Evolutionary conservation across 495 filamentous ascomycete species (phyloP).

Genomic region (Trichocladium antarcticum): DNA sequence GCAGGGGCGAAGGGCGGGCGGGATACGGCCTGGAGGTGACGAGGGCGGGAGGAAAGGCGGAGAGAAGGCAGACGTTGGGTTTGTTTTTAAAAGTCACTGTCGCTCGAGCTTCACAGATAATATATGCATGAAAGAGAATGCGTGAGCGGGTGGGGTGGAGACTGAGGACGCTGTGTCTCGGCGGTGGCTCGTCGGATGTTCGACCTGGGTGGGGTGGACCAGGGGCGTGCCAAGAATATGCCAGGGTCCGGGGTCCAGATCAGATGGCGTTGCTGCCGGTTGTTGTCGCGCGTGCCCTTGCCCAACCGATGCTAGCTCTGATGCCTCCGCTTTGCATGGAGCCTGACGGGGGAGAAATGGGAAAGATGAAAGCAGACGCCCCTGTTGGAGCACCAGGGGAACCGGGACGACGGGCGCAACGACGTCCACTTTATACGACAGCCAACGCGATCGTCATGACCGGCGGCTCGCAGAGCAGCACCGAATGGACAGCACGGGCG

Average conservation of each 20-base stretch:
- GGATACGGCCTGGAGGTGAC: neutral
- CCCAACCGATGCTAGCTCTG: slow-evolving; percentile 2
- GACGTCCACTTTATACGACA: neutral
- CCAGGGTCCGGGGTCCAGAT: neutral
- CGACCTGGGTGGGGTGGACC: neutral
- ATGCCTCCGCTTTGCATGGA: slow-evolving; percentile 3
- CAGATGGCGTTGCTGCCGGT: neutral
- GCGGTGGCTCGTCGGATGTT: neutral
- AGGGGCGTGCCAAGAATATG: neutral
- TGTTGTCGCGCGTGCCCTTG: slow-evolving; percentile 1
- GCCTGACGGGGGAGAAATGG: neutral
- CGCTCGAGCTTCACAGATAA: slow-evolving; percentile 2
- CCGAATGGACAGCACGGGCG: neutral
- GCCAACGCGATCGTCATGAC: slow-evolving; percentile 8
- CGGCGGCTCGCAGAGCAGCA: slow-evolving; percentile 6
- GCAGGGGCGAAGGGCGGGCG: neutral
- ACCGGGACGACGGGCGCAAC: neutral
- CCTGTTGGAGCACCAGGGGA: too few relatives aligned
- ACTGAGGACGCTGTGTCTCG: slow-evolving; percentile 8
- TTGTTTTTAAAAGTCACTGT: neutral
- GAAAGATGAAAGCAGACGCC: too few relatives aligned
- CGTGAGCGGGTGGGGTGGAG: neutral
- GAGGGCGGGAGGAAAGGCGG: neutral
- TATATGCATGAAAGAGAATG: neutral
- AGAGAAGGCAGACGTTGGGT: neutral